phyloP scores from a whole-genome alignment of 2,329 filamentous ascomycete species.

The Cladosporium sphaerospermum region DNA sequence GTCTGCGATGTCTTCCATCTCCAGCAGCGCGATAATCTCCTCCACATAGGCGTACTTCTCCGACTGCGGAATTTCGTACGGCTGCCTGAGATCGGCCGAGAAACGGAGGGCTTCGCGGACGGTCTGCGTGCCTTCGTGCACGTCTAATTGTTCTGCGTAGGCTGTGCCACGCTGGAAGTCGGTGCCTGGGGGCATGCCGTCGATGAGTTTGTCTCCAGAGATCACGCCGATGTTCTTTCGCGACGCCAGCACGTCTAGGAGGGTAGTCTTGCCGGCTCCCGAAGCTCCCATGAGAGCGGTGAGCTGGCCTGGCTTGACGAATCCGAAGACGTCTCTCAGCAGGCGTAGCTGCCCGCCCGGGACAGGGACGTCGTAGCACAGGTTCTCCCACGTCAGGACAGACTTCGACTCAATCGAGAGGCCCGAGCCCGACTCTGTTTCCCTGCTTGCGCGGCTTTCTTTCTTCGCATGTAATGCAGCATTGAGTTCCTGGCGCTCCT shows the following conservation, averaged over 20 bases:
- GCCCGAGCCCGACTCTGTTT: constrained; percentile 38
- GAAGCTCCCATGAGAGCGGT: constrained; percentile 49
- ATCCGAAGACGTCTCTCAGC: constrained; percentile 43
- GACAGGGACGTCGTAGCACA: constrained; percentile 46
- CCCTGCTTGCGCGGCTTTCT: constrained; percentile 41
- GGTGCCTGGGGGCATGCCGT: constrained; percentile 47
- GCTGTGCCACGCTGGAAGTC: constrained; percentile 59
- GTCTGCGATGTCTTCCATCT: constrained; percentile 61
- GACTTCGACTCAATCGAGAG: constrained; percentile 50
- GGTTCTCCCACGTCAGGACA: constrained; percentile 48
- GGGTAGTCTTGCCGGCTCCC: constrained; percentile 78
- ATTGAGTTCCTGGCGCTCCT: constrained; percentile 62
- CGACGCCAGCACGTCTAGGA: constrained; percentile 68
- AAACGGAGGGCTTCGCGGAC: constrained; percentile 63
- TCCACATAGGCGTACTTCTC: constrained; percentile 63
- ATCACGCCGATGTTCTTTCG: constrained; percentile 61
- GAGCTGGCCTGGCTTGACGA: constrained; percentile 44
- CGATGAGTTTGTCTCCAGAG: constrained; percentile 56
- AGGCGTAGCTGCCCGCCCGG: constrained; percentile 40
- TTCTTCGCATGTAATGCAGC: constrained; percentile 55
- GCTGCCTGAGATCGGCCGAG: constrained; percentile 58
- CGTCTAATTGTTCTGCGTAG: constrained; percentile 61
- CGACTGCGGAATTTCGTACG: constrained; percentile 49
- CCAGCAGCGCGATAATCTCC: constrained; percentile 57
- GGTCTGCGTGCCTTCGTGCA: constrained; percentile 56